Conservation (phyloP, 495 filamentous ascomycete genomes). For the Penicillium bovifimosum region DNA sequence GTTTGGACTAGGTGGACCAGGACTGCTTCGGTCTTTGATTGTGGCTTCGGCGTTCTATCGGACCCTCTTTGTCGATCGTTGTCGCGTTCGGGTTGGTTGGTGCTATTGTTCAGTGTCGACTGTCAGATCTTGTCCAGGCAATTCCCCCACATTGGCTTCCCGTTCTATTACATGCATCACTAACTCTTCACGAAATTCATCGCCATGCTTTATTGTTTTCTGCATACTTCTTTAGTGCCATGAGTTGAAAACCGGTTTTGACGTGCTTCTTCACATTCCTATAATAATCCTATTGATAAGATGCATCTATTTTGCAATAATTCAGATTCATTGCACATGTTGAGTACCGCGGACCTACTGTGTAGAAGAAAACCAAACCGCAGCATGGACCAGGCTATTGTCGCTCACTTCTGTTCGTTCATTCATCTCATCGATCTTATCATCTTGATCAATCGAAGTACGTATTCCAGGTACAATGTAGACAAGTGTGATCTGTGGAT, state of each 20-base stretch:
- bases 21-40: neutral
- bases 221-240: constrained; percentile 1
- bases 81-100: too few relatives aligned
- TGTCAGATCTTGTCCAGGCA: constrained; percentile 9
- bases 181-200: neutral
- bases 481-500: too few relatives aligned
- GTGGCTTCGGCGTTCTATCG: too few relatives aligned
- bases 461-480: too few relatives aligned
- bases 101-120: neutral
- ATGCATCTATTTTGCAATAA: neutral
- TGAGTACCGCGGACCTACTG: neutral
- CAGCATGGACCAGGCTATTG: neutral
- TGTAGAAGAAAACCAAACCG: neutral
- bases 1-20: neutral
- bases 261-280: constrained; percentile 4
- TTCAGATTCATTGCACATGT: neutral
- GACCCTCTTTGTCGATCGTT: constrained; percentile 11
- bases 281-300: neutral
- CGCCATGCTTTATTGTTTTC: constrained; percentile 1
- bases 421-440: too few relatives aligned
- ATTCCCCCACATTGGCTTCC: neutral
- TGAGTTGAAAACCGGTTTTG: neutral
- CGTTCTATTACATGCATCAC: constrained; percentile 1
- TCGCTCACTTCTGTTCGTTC: neutral
- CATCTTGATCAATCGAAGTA: too few relatives aligned